phyloP scores from a whole-genome alignment of 2,329 filamentous ascomycete genomes.

The Fusarium sambucinum region DNA sequence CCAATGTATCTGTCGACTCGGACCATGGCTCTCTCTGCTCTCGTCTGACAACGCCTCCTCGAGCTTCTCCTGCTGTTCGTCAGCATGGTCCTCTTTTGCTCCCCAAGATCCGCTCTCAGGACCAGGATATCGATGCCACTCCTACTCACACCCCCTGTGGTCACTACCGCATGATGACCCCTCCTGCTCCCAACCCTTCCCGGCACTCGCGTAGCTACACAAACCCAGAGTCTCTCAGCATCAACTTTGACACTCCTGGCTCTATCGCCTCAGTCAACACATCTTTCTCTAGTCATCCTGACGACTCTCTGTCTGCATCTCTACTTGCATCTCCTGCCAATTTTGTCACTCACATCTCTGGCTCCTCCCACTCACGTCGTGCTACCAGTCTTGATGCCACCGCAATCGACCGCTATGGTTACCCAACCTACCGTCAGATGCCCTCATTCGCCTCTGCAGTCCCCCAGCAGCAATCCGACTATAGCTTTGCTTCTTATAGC shows the following conservation, averaged over 20 bases:
- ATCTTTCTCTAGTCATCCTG: slow-evolving; percentile 55
- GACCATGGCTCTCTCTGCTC: slow-evolving; percentile 75
- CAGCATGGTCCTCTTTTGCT: slow-evolving; percentile 84
- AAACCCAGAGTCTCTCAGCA: slow-evolving; percentile 67
- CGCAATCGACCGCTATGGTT: slow-evolving; percentile 77
- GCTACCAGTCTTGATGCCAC: slow-evolving; percentile 76
- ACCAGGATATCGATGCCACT: slow-evolving; percentile 78
- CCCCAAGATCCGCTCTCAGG: slow-evolving; percentile 87
- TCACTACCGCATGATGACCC: slow-evolving; percentile 53
- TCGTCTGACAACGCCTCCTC: slow-evolving; percentile 74
- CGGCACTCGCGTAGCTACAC: slow-evolving; percentile 70
- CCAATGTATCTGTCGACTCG: slow-evolving; percentile 68
- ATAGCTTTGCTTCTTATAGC: slow-evolving; percentile 57
- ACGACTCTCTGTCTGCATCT: slow-evolving; percentile 54
- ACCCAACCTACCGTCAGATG: slow-evolving; percentile 85
- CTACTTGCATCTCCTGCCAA: slow-evolving; percentile 76
- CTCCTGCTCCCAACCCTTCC: slow-evolving; percentile 50
- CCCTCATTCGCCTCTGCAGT: slow-evolving; percentile 58
- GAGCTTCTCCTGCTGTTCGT: slow-evolving; percentile 75
- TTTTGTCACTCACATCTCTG: slow-evolving; percentile 59
- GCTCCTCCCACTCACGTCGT: slow-evolving; percentile 59
- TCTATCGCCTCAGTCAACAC: slow-evolving; percentile 51
- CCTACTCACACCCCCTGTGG: slow-evolving; percentile 65
- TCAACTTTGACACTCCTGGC: slow-evolving; percentile 49
- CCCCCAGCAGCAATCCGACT: slow-evolving; percentile 50